Conservation (phyloP, 2,329 filamentous ascomycete genomes). For the Nectriaceae sp. region DNA sequence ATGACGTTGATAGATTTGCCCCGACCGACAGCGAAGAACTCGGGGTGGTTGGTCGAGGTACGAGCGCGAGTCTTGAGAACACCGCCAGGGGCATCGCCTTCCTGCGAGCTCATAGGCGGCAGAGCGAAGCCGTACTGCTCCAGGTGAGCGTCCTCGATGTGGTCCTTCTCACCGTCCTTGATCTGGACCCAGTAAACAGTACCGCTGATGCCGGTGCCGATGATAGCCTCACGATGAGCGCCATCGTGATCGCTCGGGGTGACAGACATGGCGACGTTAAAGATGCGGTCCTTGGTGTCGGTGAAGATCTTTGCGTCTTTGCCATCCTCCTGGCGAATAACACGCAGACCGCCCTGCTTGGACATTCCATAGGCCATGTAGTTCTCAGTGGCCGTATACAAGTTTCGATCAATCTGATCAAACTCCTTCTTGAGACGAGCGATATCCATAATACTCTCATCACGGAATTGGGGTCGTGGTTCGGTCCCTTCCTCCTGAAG, state of each 20-base stretch:
- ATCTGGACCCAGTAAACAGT: constrained; percentile 95
- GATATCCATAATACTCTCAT: constrained; percentile 86
- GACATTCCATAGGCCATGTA: constrained; percentile 95
- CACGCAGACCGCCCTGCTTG: constrained; percentile 87
- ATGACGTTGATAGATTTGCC: constrained; percentile 96
- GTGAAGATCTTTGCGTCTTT: constrained; percentile 90
- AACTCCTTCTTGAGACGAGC: constrained; percentile 96
- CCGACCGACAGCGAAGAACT: constrained; percentile 92
- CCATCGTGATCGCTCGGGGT: constrained; percentile 58
- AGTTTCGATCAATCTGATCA: constrained; percentile 91
- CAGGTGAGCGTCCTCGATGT: constrained; percentile 75
- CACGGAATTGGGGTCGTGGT: constrained; percentile 65
- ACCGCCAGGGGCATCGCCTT: constrained; percentile 88
- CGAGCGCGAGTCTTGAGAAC: constrained; percentile 95
- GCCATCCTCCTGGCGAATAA: constrained; percentile 93
- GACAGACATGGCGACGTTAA: constrained; percentile 85
- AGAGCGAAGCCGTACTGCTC: constrained; percentile 88
- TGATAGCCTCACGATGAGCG: constrained; percentile 74
- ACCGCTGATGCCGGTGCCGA: constrained; percentile 91
- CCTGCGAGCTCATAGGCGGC: constrained; percentile 80
- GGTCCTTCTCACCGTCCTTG: constrained; percentile 74
- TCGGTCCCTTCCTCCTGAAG: constrained; percentile 62
- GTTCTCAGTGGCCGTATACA: constrained; percentile 84
- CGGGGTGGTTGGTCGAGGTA: constrained; percentile 83
- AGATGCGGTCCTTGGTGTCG: constrained; percentile 88